These are phyloP conservation scores for Colletotrichum sp. DNA, from an alignment of 2,329 filamentous ascomycete species.

Conservation along the genomic window DNA sequence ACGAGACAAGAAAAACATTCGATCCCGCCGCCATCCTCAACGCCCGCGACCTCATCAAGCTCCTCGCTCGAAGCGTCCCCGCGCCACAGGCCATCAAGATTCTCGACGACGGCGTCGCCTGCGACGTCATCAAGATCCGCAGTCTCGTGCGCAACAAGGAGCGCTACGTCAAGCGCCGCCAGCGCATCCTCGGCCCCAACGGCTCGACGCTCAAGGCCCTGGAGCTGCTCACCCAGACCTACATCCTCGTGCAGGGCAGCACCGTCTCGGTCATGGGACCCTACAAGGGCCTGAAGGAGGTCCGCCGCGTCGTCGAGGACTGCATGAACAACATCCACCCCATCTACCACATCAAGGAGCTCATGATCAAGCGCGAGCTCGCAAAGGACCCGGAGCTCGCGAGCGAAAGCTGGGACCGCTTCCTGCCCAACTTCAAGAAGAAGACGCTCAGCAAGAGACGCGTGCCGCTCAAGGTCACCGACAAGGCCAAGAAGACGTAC, in stretches of 20 bases:
- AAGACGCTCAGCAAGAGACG: conserved; percentile 84
- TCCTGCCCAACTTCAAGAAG: conserved; percentile 97
- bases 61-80: conserved; percentile 89
- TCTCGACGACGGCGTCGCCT: conserved; percentile 87
- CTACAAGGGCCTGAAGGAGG: conserved; percentile 92
- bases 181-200: conserved; percentile 89
- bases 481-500: conserved; percentile 94
- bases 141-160: conserved; percentile 93
- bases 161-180: conserved; percentile 91
- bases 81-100: conserved; percentile 94
- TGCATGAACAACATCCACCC: conserved; percentile 98
- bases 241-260: conserved; percentile 95
- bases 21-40: conserved; percentile 94
- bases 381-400: conserved; percentile 87
- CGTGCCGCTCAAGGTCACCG: conserved; percentile 82
- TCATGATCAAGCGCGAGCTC: conserved; percentile 93
- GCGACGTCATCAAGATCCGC: conserved; percentile 95
- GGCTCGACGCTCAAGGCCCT: conserved; percentile 94
- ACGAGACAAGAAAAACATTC: conserved; percentile 70
- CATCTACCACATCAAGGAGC: conserved; percentile 77
- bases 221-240: conserved; percentile 88
- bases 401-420: conserved; percentile 92
- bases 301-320: conserved; percentile 87
- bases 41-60: conserved; percentile 90
- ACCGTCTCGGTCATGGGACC: conserved; percentile 92